phyloP scores from a whole-genome alignment of 306 rosid species.

The Lathyrus aphaca region DNA sequence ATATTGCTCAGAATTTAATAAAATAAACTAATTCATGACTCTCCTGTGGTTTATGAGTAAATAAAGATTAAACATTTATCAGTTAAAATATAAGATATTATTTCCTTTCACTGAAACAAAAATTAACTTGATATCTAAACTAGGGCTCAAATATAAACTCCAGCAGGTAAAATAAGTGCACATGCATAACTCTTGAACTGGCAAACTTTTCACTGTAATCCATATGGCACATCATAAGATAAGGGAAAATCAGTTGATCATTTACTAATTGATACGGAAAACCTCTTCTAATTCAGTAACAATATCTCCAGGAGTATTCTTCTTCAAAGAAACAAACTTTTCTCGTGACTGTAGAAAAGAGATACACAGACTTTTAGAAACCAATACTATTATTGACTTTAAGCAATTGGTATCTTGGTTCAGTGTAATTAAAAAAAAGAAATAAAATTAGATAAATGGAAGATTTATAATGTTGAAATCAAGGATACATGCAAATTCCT shows the following conservation, averaged over 20 bases:
- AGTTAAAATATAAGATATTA: no score
- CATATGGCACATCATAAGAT: conserved; percentile 3
- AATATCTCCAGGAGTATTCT: conserved; percentile 80
- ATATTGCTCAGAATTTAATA: no score
- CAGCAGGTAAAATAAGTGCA: conserved; percentile 18
- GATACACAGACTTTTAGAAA: conserved; percentile 37
- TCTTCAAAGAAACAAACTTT: conserved; percentile 89
- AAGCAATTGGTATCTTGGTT: conserved; percentile 25
- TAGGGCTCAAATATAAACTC: conserved; percentile 20
- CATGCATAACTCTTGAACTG: conserved; percentile 5
- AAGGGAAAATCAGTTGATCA: conserved; percentile 27
- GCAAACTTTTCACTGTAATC: conserved; percentile 15
- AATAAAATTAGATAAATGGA: conserved; percentile 28
- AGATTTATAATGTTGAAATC: conserved; percentile 5
- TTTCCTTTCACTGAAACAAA: no score
- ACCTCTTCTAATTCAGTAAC: conserved; percentile 96
- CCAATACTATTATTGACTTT: conserved; percentile 2
- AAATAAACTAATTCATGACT: no score
- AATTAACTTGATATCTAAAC: no score
- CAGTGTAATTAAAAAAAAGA: conserved; percentile 23
- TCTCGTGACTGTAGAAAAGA: conserved; percentile 73
- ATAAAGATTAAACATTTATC: no score
- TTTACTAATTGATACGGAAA: conserved; percentile 42
- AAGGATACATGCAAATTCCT: conserved; percentile 24
- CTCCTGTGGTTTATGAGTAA: no score